Evolutionary conservation across 169 alveolate genomes (phyloP), one percentile per base, ranked within the genome.

Genomic region (Cryptosporidium canis): DNA sequence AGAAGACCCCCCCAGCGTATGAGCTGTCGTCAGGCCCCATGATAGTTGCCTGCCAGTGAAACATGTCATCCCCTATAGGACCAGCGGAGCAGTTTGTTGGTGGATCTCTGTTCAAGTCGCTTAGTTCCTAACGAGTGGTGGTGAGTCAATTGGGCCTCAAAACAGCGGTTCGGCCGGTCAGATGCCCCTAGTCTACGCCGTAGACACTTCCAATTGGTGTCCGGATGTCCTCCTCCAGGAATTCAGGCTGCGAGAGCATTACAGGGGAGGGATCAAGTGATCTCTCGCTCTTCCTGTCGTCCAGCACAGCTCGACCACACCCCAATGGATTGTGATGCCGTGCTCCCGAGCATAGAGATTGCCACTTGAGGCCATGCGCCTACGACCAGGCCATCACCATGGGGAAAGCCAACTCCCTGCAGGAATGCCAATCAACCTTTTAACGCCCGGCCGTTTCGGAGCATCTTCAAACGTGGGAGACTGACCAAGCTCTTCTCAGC

Each of bases 11-110:
- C 47, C 99, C 99, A 83, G 96, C 95, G 93, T 96, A 98, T 29
- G 99, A 98, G 96, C 97, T 95, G 91, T 97, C 99, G 31, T 96
- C 98, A 1, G 99, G 99, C 44, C 99, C 99, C 99, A 97, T 96
- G 83, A 98, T 97, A n/a, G 99, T 97, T 21, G 99, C 99, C 90
- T 98, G 99, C 99, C 99, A 98, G 91, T 97, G 97, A 93, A 97
- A 98, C 94, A 96, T 93, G 90, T 98, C 99, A 72, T 98, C 99
- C 35, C 98, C 99, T 29, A 96, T 96, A 16, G 99, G 99, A 8
- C 99, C 99, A 39, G 99, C 99, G 47, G 99, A 95, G 94, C 99
- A 98, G 94, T 96, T 96, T 14, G 99, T 96, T 31, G 99, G 99
- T 56, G 99, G 99, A 91, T 98, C 99, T 83, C 96, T 96, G 67